These are phyloP conservation scores for Patellifolia procumbens DNA, from an alignment of 179 eudicot genomes.

Conservation along the genomic window DNA sequence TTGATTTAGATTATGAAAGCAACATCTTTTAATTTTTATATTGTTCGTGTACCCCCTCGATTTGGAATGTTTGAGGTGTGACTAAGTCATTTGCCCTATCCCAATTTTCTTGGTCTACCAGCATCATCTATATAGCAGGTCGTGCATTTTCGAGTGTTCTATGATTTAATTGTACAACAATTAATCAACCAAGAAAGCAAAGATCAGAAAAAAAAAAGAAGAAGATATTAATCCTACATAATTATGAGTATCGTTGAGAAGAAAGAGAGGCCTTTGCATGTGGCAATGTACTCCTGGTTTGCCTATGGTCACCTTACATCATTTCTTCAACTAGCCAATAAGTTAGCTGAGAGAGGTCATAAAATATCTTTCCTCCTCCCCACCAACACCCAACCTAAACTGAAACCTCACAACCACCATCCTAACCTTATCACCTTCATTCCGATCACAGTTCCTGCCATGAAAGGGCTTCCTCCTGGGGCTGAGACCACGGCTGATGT, in stretches of 20 bases:
- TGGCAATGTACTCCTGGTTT: constrained; percentile 12
- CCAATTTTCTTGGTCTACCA: too few relatives aligned
- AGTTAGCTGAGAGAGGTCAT: neutral
- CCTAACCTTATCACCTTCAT: neutral
- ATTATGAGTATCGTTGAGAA: neutral
- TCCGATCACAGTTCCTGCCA: neutral
- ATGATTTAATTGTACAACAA: too few relatives aligned
- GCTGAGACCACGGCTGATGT: constrained; percentile 10
- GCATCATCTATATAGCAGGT: too few relatives aligned
- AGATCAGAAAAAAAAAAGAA: too few relatives aligned
- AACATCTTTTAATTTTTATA: too few relatives aligned
- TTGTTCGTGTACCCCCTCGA: too few relatives aligned
- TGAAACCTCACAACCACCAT: neutral
- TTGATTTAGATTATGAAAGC: too few relatives aligned
- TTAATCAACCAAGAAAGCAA: too few relatives aligned
- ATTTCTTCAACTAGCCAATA: constrained; percentile 4
- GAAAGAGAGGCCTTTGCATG: neutral
- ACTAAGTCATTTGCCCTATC: too few relatives aligned
- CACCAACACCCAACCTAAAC: neutral
- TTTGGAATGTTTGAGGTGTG: too few relatives aligned
- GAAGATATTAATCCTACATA: too few relatives aligned
- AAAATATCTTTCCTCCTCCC: constrained; percentile 6
- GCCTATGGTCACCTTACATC: constrained; percentile 1
- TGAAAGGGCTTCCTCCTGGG: neutral
- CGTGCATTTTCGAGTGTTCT: too few relatives aligned